A percentile compares a stretch with the other conserved stretches of the same genome.
Evolutionary conservation across 169 alveolate genomes (phyloP).

Genomic region (Cryptosporidium bovis): DNA sequence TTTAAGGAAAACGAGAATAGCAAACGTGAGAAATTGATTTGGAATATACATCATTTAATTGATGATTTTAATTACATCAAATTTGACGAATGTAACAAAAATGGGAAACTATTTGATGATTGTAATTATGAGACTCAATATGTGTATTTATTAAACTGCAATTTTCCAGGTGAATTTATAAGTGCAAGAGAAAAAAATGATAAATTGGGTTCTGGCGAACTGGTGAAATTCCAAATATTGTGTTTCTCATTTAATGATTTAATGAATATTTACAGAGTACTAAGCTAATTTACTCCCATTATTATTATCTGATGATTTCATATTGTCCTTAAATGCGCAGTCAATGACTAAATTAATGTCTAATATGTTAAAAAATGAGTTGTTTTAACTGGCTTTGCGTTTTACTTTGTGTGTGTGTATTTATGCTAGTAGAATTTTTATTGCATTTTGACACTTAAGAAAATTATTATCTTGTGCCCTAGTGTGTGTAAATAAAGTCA

Average conservation of each 20-base stretch:
- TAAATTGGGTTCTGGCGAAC: background rate
- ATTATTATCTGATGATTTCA: too few relatives aligned
- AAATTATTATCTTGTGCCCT: too few relatives aligned
- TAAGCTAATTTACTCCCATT: background rate
- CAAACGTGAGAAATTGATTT: background rate
- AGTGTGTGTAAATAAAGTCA: too few relatives aligned
- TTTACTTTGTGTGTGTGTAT: too few relatives aligned
- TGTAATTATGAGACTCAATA: background rate
- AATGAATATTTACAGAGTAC: slow-evolving; percentile 18
- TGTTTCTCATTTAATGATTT: slow-evolving; percentile 59
- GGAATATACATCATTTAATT: background rate
- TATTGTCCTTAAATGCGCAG: too few relatives aligned
- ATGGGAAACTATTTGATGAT: background rate
- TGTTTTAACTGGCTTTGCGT: too few relatives aligned
- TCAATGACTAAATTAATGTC: background rate
- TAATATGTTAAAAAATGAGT: too few relatives aligned
- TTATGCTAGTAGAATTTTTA: too few relatives aligned
- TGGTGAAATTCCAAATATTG: slow-evolving; percentile 14
- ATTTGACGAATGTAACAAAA: background rate
- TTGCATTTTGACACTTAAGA: too few relatives aligned
- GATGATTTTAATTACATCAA: slow-evolving; percentile 3
- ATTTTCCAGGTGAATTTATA: slow-evolving; percentile 19
- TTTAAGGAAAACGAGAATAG: background rate
- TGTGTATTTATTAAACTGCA: slow-evolving; percentile 27
- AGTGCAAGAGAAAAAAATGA: background rate